Percentiles rank a stretch among this genome's conserved stretches.
Evolutionary conservation across 2,329 filamentous ascomycete species (phyloP).

Genomic region (Ophiostoma piceae): DNA sequence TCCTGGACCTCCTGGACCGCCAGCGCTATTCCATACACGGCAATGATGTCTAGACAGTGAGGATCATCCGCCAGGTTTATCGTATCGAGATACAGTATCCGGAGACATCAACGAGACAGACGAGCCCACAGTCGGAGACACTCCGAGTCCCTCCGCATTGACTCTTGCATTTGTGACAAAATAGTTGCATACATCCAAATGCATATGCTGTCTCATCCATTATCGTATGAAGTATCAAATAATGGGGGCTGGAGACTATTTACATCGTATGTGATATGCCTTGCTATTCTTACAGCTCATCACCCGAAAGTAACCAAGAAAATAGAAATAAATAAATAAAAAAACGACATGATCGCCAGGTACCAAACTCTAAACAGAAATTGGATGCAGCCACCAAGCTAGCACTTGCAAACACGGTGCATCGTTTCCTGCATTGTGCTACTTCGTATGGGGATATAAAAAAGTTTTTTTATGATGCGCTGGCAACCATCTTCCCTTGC

Average conservation of each 20-base stretch:
- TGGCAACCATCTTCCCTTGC: slow-evolving; percentile 8
- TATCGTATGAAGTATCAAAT: background rate
- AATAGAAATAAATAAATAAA: background rate
- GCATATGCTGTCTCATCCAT: background rate
- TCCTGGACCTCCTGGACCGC: background rate
- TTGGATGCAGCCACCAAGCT: background rate
- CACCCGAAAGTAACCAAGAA: background rate
- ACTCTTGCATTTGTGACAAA: background rate
- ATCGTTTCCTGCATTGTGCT: background rate
- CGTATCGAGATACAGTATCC: slow-evolving; percentile 14
- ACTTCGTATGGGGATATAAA: background rate
- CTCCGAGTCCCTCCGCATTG: background rate
- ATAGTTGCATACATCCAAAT: background rate
- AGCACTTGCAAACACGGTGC: background rate
- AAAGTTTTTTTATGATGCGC: background rate
- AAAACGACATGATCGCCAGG: slow-evolving; percentile 1
- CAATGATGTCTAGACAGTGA: slow-evolving; percentile 21
- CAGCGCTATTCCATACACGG: slow-evolving; percentile 23
- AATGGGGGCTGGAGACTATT: slow-evolving; percentile 5
- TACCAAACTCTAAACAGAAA: slow-evolving; percentile 10
- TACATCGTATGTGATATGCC: background rate
- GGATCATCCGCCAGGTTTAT: slow-evolving; percentile 20
- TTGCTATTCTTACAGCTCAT: too few relatives aligned
- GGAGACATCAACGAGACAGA: background rate
- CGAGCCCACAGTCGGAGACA: background rate